These are phyloP conservation scores for Xylaria sp. DNA, from an alignment of 495 filamentous ascomycete species.

Conservation along the genomic window DNA sequence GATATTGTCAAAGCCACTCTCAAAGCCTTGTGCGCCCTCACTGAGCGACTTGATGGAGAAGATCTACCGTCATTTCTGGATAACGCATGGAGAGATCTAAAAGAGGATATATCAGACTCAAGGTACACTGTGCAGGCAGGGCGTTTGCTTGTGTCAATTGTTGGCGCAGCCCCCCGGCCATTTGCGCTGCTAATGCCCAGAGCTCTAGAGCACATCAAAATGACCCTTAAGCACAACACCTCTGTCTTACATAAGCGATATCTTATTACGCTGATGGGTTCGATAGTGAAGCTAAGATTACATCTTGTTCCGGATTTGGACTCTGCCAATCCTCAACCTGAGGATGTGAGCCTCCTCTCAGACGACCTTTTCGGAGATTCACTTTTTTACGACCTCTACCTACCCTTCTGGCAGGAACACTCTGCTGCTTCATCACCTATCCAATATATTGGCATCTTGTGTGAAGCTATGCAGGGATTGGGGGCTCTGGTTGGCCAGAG, in stretches of 20 bases:
- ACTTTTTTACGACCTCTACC: constrained; percentile 49
- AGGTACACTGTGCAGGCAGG: constrained; percentile 55
- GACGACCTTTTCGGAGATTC: constrained; percentile 38
- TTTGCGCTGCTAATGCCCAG: constrained; percentile 44
- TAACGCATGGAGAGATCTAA: constrained; percentile 49
- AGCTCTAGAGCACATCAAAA: constrained; percentile 46
- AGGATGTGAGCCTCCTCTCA: constrained; percentile 16
- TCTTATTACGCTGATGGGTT: constrained; percentile 50
- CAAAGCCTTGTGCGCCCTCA: constrained; percentile 53
- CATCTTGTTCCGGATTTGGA: constrained; percentile 39
- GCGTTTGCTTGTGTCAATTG: constrained; percentile 52
- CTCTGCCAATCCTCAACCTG: constrained; percentile 23
- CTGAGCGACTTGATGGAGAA: constrained; percentile 43
- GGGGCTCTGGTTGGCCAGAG: constrained; percentile 47
- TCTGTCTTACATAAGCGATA: constrained; percentile 50
- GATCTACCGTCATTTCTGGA: constrained; percentile 47
- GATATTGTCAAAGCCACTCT: constrained; percentile 57
- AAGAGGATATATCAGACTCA: constrained; percentile 51
- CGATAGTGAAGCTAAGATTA: constrained; percentile 45
- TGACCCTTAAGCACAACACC: constrained; percentile 49
- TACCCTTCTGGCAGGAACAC: constrained; percentile 47
- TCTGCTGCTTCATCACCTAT: constrained; percentile 31
- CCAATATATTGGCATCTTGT: constrained; percentile 43
- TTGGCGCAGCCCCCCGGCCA: constrained; percentile 41
- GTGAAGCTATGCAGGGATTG: constrained; percentile 49